phyloP scores from a whole-genome alignment of 106 monocot genomes.

The Alisma plantagoaquatica region DNA sequence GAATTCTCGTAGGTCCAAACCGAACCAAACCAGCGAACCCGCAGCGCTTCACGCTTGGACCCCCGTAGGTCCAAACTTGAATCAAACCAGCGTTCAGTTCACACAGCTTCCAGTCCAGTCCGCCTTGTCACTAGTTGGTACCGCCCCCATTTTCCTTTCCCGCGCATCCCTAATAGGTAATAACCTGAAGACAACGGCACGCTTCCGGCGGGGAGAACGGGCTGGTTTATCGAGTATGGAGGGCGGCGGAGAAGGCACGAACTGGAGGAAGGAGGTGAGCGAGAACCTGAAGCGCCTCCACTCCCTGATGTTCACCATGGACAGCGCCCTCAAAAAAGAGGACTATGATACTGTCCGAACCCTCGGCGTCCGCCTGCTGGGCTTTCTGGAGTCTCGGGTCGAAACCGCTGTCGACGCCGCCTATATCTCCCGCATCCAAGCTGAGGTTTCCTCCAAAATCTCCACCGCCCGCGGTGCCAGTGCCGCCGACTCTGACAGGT shows the following conservation, averaged over 20 bases:
- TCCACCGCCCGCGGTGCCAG: conserved; percentile 42
- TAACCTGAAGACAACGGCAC: no score
- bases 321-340: conserved; percentile 39
- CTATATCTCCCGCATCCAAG: conserved; percentile 46
- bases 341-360: conserved; percentile 41
- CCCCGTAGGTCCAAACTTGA: no score
- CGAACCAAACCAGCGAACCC: no score
- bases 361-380: conserved; percentile 82
- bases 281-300: conserved; percentile 48
- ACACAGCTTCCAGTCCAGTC: no score
- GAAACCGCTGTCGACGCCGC: conserved; percentile 29
- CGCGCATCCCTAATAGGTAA: no score
- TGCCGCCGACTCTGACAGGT: conserved; percentile 71
- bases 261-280: conserved; percentile 55
- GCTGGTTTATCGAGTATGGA: no score
- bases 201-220: no score
- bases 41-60: no score
- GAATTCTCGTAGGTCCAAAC: no score
- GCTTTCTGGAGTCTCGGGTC: conserved; percentile 68
- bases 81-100: no score
- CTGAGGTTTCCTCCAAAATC: conserved; percentile 34
- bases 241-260: conserved; percentile 6
- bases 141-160: no score
- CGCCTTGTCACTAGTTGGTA: no score
- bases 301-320: conserved; percentile 52